These are phyloP conservation scores for Astraeus odoratus DNA, from an alignment of 768 basidiomycete species.

Conservation along the genomic window DNA sequence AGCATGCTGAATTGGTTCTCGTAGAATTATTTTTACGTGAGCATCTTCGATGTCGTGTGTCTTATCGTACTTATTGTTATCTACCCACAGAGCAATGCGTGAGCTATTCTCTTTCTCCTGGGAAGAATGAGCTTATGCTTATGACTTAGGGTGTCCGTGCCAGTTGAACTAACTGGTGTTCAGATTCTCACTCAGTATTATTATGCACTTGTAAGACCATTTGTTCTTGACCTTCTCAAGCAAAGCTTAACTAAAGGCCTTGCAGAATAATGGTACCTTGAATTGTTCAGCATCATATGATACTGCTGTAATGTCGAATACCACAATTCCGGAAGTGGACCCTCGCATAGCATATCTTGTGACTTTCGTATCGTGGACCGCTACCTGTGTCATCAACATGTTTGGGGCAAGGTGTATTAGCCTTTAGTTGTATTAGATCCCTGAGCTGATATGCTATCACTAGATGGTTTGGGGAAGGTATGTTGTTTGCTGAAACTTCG, in stretches of 20 bases:
- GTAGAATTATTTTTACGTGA: conserved; percentile 50
- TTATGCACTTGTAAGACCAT: too few species aligned
- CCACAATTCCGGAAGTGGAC: background rate
- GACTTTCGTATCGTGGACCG: conserved; percentile 46
- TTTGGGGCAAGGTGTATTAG: conserved; percentile 55
- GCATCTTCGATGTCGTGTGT: conserved; percentile 28
- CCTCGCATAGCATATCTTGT: conserved; percentile 46
- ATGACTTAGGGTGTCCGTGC: conserved; percentile 45
- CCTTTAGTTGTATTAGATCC: background rate
- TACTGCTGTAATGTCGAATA: background rate
- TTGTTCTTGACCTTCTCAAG: conserved; percentile 44
- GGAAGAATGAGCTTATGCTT: background rate
- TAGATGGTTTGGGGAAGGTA: conserved; percentile 61
- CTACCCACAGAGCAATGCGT: conserved; percentile 13
- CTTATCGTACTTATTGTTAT: conserved; percentile 22
- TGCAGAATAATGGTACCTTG: background rate
- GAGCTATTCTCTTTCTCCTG: background rate
- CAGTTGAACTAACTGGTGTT: conserved; percentile 68
- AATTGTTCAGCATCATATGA: background rate
- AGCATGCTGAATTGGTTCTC: conserved; percentile 14
- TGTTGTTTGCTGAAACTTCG: too few species aligned
- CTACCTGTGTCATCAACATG: conserved; percentile 47
- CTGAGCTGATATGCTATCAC: conserved; percentile 8
- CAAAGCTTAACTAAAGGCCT: too few species aligned
- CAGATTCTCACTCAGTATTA: conserved; percentile 66